Percentiles rank a stretch among this genome's conserved stretches.
These are phyloP conservation scores for Isoetes taiwanensis DNA, from an alignment of 75 land plant species.

Conservation along the genomic window DNA sequence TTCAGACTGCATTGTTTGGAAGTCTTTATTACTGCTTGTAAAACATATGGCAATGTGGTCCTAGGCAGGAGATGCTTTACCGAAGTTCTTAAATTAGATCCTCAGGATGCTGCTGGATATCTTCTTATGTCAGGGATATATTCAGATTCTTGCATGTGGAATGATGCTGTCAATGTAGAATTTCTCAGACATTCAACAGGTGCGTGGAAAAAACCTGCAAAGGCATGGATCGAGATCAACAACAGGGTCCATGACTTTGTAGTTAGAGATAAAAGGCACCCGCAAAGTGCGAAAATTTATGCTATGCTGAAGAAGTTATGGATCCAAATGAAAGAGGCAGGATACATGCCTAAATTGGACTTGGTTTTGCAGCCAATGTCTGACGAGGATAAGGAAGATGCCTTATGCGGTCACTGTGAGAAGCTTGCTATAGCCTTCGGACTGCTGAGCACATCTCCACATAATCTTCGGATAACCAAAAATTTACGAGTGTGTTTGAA, in stretches of 20 bases:
- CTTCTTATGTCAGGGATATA: conserved; percentile 12
- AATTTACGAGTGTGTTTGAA: too few species aligned
- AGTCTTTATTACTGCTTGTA: too few species aligned
- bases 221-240: conserved; percentile 15
- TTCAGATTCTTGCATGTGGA: conserved; percentile 10
- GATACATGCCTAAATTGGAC: conserved; percentile 2
- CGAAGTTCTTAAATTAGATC: too few species aligned
- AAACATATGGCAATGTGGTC: too few species aligned
- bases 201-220: conserved; percentile 15
- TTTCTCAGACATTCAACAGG: neutral
- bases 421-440: too few species aligned
- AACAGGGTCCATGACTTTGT: conserved; percentile 12
- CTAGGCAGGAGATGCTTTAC: too few species aligned
- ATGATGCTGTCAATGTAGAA: conserved; percentile 2
- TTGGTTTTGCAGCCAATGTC: too few species aligned
- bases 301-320: conserved; percentile 3
- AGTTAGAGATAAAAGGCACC: conserved; percentile 6
- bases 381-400: too few species aligned
- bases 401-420: too few species aligned
- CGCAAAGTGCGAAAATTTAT: conserved; percentile 6
- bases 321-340: conserved; percentile 7
- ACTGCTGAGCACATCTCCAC: too few species aligned
- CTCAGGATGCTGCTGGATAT: conserved; percentile 1
- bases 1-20: too few species aligned
- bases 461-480: too few species aligned